Conservation (phyloP, 257 asterid species). For the Gentiana macrophylla region DNA sequence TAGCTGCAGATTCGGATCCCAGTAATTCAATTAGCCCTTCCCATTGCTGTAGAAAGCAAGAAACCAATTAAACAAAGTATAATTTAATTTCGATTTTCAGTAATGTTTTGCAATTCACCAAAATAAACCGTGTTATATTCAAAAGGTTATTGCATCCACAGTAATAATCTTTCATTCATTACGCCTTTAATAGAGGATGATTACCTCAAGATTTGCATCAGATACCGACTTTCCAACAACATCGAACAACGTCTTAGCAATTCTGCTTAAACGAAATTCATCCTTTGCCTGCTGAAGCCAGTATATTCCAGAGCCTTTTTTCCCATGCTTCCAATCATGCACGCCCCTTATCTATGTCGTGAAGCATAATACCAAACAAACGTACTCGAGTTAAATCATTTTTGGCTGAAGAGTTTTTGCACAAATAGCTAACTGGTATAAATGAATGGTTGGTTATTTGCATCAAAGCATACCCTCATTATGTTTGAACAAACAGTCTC, state of each 20-base stretch:
- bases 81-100: too few relatives aligned
- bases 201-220: constrained; percentile 85
- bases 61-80: not conserved
- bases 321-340: constrained; percentile 90
- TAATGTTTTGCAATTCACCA: too few relatives aligned
- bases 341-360: constrained; percentile 68
- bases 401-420: not conserved
- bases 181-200: not conserved
- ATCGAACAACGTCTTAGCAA: constrained; percentile 77
- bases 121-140: too few relatives aligned
- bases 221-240: constrained; percentile 83
- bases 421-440: not conserved
- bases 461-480: constrained; percentile 66
- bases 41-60: constrained; percentile 63
- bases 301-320: constrained; percentile 82
- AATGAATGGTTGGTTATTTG: not conserved
- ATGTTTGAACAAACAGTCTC: constrained; percentile 45
- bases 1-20: constrained; percentile 63
- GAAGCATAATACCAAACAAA: constrained; percentile 11
- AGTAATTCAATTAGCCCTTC: constrained; percentile 89
- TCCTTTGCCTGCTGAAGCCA: constrained; percentile 98
- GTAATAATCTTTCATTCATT: too few relatives aligned
- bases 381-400: not conserved
- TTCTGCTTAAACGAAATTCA: constrained; percentile 70
- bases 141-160: too few relatives aligned